Base-by-base conservation (phyloP, 2,329 filamentous ascomycete genomes). In the Aureobasidium mangrovei region DNA sequence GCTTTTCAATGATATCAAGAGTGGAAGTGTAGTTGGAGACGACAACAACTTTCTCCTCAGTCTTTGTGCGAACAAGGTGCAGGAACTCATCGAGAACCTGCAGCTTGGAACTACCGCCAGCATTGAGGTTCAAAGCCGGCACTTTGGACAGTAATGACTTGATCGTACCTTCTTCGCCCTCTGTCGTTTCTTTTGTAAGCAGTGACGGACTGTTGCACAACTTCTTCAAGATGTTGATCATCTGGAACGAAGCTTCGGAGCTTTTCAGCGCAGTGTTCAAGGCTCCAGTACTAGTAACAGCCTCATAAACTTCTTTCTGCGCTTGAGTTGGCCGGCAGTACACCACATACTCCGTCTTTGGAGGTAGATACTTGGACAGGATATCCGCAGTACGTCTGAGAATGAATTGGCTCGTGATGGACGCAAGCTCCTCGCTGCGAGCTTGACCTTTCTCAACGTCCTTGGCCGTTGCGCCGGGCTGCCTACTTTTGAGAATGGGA, bases 11-110 rank as follows among this genome's bases (percentile, higher is more conserved):
- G 58, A 88, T 74, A 60, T 85, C 82, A 7, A 88, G 75, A 0
- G 85, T 88, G 7, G 82, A 81, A 0, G 85, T 88, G 64, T 86
- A 88, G 63, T 88, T 87, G 24, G 84, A 87, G n/a, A 88, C 83
- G 7, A 88, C 74, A 7, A 88, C 83, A 27, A 88, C 78, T 62
- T 88, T 88, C 62, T 88, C 85, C 1, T 76, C 70, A 0, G 84
- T 86, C 0, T 74, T 79, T 2, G 72, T 77, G 46, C 76, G 77
- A 27, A 88, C 75, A 8, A 74, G 75, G 60, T 83, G 77, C 1
- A 88, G 69, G 7, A 88, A 72, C 51, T 79, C 76, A 63, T 88
- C 83, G 2, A 88, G 72, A 1, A 86, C 78, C 41, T 82, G 77
- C 26, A 88, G 72, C 63, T 88, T 88, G 28, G 79, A 77, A 57